Base-by-base conservation (phyloP, 2,329 filamentous ascomycete species). In the Colletotrichum liaoningense region DNA sequence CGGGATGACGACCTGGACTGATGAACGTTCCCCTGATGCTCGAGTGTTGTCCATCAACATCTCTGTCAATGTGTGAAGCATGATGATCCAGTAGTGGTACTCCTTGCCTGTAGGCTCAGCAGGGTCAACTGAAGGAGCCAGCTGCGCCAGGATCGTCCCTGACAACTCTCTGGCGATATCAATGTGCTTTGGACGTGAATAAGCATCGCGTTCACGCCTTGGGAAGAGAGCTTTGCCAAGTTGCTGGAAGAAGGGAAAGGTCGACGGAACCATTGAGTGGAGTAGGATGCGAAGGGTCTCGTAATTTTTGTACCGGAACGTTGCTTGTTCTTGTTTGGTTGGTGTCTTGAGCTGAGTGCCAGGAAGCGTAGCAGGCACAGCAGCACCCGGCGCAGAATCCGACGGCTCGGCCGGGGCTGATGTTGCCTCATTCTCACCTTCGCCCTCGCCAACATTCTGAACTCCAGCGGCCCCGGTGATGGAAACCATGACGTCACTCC, bases 201-300 rank as follows among this genome's bases (percentile, higher is more conserved):
- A 92, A 2, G 85, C 78, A 77, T 98, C 95, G 33, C 90, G 88
- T 74, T 91, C 91, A 63, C 95, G 91, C 72, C 94, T 93, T 56
- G 91, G 91, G 4, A 97, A 87, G 26, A 98, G 86, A 19, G 93
- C 90, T 81, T 95, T 97, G 14, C 96, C 96, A 56, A 98, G 86
- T 1, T 92, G 93, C 79, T 97, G 94, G 79, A 98, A 93, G 77
- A 98, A 93, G 0, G 93, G 92, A 22, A 94, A 93, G n/a, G 95
- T 93, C 3, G 93, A 92, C 9, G 92, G 91, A 26, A 95, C 92
- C 77, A 97, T 89, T 42, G 94, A 92, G 78, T 93, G 93, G 14
- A 98, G 87, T 12, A 98, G 86, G 76, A 92, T 92, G 49, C 93
- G 90, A 57, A 98, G 87, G 14, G 90, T 92, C 79, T 93, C 91